Evolutionary conservation across 768 basidiomycete species (phyloP), one percentile per base, ranked within the genome.

Genomic region (Psilocybe cubensis): DNA sequence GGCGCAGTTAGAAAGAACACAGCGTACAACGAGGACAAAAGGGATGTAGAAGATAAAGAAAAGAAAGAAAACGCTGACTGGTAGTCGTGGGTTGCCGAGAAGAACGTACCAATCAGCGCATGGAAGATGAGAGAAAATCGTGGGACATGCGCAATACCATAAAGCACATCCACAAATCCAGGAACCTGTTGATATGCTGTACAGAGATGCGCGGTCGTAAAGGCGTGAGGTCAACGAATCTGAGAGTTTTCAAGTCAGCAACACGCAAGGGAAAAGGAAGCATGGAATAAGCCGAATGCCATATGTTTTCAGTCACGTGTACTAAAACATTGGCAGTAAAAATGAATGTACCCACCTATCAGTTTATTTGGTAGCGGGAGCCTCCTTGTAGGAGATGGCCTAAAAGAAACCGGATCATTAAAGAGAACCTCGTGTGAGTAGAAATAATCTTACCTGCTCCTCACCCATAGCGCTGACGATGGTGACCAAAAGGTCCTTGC

Each of bases 401-500:
- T 86, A 71, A 59, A 55, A 54, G 50, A 53, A 24, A n/a, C n/a
- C n/a, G n/a, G n/a, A n/a, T n/a, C n/a, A n/a, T n/a, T n/a, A n/a
- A n/a, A n/a, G n/a, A n/a, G n/a, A n/a, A n/a, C n/a, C n/a, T n/a
- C n/a, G n/a, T 9, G 31, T 43, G 38, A n/a, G 38, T n/a, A 17
- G 4, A 18, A 20, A 21, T 40, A 49, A 40, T 60, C 69, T 20
- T 61, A 83, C 87, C 81, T 89, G 88, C 78, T 97, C 95, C 78
- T 98, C 94, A 60, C 81, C 83, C 96, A 98, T 98, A 69, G 96
- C 90, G 64, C 82, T 76, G 72, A 94, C 79, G 70, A 94, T 86
- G 65, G 92, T 95, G 74, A 96, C 86, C 57, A 92, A 77, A 61
- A 96, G 79, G 58, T 96, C 94, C 76, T 94, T 93, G 74, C 91